These are phyloP conservation scores for Penicillium sp. DNA, from an alignment of 2,329 filamentous ascomycete species.

Conservation along the genomic window DNA sequence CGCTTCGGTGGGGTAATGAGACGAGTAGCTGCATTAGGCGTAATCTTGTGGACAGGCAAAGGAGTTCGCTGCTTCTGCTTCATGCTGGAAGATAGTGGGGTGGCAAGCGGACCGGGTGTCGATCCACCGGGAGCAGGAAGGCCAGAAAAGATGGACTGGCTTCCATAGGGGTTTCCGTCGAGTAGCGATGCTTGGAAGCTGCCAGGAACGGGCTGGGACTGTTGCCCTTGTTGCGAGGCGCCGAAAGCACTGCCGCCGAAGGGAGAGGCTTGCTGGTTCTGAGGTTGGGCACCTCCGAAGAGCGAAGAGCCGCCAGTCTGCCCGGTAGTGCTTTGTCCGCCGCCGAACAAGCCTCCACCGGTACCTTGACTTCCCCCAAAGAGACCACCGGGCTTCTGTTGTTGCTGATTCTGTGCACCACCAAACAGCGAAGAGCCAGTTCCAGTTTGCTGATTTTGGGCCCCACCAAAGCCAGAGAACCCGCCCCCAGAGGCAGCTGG, in stretches of 20 bases:
- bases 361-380: constrained; percentile 48
- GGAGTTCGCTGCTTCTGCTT: constrained; percentile 76
- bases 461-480: constrained; percentile 44
- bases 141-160: constrained; percentile 76
- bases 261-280: constrained; percentile 35
- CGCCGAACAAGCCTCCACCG: constrained; percentile 50
- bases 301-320: constrained; percentile 50
- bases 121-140: constrained; percentile 60
- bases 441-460: constrained; percentile 43
- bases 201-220: constrained; percentile 42
- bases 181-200: constrained; percentile 72
- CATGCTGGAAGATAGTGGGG: constrained; percentile 71
- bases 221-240: constrained; percentile 48
- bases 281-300: constrained; percentile 50
- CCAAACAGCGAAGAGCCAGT: no score
- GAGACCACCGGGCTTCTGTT: constrained; percentile 53
- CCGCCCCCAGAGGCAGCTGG: constrained; percentile 24
- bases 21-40: constrained; percentile 72
- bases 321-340: constrained; percentile 27
- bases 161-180: constrained; percentile 85
- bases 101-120: constrained; percentile 84
- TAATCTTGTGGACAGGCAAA: constrained; percentile 81
- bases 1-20: constrained; percentile 80
- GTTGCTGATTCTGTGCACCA: constrained; percentile 47
- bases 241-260: constrained; percentile 51